phyloP scores from a whole-genome alignment of 1,139 yeast species.

The Scheffersomyces illinoinensis region DNA sequence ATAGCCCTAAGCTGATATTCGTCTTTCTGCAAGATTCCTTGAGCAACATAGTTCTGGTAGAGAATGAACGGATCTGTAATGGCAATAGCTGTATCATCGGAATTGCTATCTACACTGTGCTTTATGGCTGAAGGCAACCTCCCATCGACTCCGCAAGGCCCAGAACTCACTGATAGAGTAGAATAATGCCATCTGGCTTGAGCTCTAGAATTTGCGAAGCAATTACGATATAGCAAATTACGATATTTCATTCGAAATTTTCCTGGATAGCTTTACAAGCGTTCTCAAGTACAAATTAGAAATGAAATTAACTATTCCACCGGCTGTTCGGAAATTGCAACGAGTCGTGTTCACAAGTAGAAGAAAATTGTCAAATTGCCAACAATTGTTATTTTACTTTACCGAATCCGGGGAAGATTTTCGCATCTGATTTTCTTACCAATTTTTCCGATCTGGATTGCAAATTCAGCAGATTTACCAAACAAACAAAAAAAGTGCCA shows the following conservation, averaged over 20 bases:
- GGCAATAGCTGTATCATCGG: slow-evolving; percentile 23
- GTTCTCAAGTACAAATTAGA: too few species aligned
- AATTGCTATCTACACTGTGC: not conserved
- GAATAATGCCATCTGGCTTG: not conserved
- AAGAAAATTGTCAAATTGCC: too few species aligned
- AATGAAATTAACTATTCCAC: not conserved
- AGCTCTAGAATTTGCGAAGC: not conserved
- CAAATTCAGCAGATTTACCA: not conserved
- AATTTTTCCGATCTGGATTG: not conserved
- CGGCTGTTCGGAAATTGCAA: not conserved
- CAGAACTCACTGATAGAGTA: slow-evolving; percentile 14
- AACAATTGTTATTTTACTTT: not conserved
- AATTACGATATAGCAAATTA: not conserved
- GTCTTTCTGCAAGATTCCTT: slow-evolving; percentile 55
- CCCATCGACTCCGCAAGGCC: slow-evolving; percentile 44
- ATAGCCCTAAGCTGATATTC: slow-evolving; percentile 62
- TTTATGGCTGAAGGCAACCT: slow-evolving; percentile 24
- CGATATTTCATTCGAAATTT: too few species aligned
- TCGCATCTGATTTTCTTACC: not conserved
- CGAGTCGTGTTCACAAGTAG: not conserved
- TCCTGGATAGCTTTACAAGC: not conserved
- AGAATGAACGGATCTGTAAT: slow-evolving; percentile 66
- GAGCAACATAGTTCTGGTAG: slow-evolving; percentile 54
- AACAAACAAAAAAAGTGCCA: not conserved
- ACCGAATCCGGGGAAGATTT: not conserved